Base-by-base conservation (phyloP, 768 basidiomycete genomes). In the Mycena floridula region DNA sequence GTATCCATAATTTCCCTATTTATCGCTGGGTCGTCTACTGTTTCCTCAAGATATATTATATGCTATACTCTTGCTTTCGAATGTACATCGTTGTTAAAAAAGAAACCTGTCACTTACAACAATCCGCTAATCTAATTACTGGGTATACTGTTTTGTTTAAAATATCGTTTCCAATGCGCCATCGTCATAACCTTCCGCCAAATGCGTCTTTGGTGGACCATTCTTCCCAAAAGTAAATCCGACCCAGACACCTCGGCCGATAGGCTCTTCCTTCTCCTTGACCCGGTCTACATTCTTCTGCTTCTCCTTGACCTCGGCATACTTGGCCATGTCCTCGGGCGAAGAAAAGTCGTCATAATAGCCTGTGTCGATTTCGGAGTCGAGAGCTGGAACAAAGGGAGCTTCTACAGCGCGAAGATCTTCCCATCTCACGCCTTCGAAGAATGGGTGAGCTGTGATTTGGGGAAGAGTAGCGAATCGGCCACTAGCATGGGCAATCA, bases 301-400 rank as follows among this genome's bases (percentile, higher is more conserved):
- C 66, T 98, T 99, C 72, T 96, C 96, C 64, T 88, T 81, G 6
- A 99, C 96, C 62, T 99, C 95, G 9, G 94, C 91, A 59, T 98
- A 98, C 68, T 98, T 98, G 40, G 90, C 92, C 94, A 97, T 97
- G 59, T 98, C 95, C 47, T 94, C 89, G 4, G 76, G 68, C 3
- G 78, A 85, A 2, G 84, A 84, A 61, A 93, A 93, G 59, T 92
- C 90, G 54, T 93, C 90, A 65, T 92, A 94, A 64, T 94, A 94
- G 15, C 92, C 93, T 1, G 93, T 92, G 58, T 99, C 96, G 46
- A 89, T 75, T 57, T 98, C 96, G 7, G 85, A 88, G 57, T 97
- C 94, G 25, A 98, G 76, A 8, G 90, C 85, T 22, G 96, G 96
- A 5, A 98, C 88, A 62, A 96, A 97, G 0, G 95, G 96, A 7